phyloP scores from a whole-genome alignment of 2,329 filamentous ascomycete species.

The Domatiomyces globalis region DNA sequence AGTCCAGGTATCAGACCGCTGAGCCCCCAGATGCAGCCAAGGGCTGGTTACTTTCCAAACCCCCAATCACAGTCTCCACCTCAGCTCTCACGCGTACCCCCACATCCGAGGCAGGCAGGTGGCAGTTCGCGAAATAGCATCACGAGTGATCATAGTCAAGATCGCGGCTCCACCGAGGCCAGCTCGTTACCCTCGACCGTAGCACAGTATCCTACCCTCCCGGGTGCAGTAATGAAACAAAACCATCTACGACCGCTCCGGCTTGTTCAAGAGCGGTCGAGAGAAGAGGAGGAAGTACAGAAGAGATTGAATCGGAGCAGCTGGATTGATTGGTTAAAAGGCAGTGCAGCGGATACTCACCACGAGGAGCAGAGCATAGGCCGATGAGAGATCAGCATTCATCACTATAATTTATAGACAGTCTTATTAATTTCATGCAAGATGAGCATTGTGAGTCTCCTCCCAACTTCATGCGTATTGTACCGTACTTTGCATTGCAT shows the following conservation, averaged over 20 bases:
- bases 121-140: conserved; percentile 53
- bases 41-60: conserved; percentile 44
- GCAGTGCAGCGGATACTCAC: not conserved
- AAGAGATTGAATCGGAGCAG: conserved; percentile 34
- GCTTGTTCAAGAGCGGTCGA: conserved; percentile 64
- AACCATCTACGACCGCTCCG: conserved; percentile 74
- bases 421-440: not conserved
- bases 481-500: too few species aligned
- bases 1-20: conserved; percentile 40
- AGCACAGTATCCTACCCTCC: conserved; percentile 38
- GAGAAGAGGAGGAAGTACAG: conserved; percentile 29
- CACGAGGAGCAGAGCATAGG: not conserved
- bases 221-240: conserved; percentile 45
- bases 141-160: conserved; percentile 34
- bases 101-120: conserved; percentile 34
- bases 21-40: conserved; percentile 36
- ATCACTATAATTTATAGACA: not conserved
- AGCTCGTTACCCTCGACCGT: conserved; percentile 29
- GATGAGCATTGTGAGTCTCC: not conserved
- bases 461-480: not conserved
- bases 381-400: not conserved
- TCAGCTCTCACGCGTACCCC: conserved; percentile 19
- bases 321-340: conserved; percentile 34
- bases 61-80: conserved; percentile 20
- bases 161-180: conserved; percentile 32